A percentile compares a stretch with the other conserved stretches of the same genome.
Evolutionary conservation across 768 basidiomycete genomes (phyloP).

Genomic region (Rhizopogon vulgaris): DNA sequence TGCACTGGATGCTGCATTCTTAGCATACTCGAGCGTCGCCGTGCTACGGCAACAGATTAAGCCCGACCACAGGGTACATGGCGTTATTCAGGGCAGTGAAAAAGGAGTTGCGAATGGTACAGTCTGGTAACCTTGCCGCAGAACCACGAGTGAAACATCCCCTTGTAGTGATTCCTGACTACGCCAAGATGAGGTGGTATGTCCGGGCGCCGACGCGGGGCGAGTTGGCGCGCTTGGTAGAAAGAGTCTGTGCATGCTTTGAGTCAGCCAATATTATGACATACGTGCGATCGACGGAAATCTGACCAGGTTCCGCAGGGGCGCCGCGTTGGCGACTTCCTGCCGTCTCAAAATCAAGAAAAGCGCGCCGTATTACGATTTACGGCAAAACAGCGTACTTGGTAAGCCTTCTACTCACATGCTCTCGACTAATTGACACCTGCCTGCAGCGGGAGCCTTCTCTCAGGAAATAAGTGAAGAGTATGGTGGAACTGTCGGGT

Average conservation of each 20-base stretch:
- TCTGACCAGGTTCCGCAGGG: constrained; percentile 34
- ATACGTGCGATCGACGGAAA: not conserved
- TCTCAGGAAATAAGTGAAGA: constrained; percentile 36
- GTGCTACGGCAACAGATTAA: constrained; percentile 83
- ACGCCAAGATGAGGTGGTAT: constrained; percentile 68
- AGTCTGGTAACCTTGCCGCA: constrained; percentile 9
- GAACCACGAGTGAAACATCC: not conserved
- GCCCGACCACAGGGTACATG: constrained; percentile 76
- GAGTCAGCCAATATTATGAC: constrained; percentile 38
- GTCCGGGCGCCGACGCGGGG: constrained; percentile 60
- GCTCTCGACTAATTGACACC: not conserved
- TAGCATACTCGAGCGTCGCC: constrained; percentile 75
- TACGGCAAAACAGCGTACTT: constrained; percentile 53
- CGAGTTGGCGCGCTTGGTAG: constrained; percentile 47
- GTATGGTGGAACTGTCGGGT: constrained; percentile 36
- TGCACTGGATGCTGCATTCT: constrained; percentile 82
- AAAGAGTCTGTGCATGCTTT: constrained; percentile 66
- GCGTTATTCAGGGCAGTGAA: constrained; percentile 57
- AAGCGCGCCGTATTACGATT: constrained; percentile 43
- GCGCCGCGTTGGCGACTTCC: constrained; percentile 58
- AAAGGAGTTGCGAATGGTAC: constrained; percentile 67
- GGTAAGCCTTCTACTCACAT: constrained; percentile 29
- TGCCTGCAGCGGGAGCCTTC: constrained; percentile 45
- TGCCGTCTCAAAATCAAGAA: constrained; percentile 44
- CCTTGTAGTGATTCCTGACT: constrained; percentile 72